Base-by-base conservation (phyloP, 140 eudicot genomes). In the Flaveria floridana region DNA sequence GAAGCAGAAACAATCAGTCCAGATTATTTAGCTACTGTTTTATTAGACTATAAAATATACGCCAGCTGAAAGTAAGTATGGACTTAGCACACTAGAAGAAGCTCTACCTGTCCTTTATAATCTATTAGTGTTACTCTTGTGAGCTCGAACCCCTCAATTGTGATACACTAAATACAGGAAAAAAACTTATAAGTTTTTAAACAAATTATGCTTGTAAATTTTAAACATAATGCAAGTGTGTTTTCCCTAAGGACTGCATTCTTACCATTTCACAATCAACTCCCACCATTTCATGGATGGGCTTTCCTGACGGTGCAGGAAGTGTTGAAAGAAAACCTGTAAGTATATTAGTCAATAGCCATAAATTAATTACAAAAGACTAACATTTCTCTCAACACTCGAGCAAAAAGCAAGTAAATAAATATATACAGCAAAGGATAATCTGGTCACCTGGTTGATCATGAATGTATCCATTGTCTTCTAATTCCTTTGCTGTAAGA, bases 211-310 rank as follows among this genome's bases (percentile, higher is more conserved):
- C 50, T 39, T 39, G 18, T 56, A 56, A 41, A 41, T 10, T 47
- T 55, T 23, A 26, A 77, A 12, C 25, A 10, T 37, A 3, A 16
- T 37, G 70, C 18, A 37, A 37, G 23, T 30, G 23, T 1, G 46
- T 63, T 63, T 52, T 63, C 23, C 15, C 23, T 37, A 30, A 65
- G 48, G 12, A 74, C 13, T n/a, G 37, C 20, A 67, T 44, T 47
- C 81, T 79, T 91, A 89, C 98, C 98, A 92, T 92, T 84, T 92
- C 98, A 82, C 98, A 92, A 80, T 92, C 98, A 76, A 92, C 91
- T 20, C 95, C 98, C 79, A 92, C 83, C 12, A 92, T 48, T 66
- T 87, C 92, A 74, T 86, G 84, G 13, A 71, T 20, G 15, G 91
- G 92, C 48, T 74, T 76, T 47, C 91, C 98, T 23, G 86, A 83